Evolutionary conservation across 306 rosid species (phyloP), one percentile per base, ranked within the genome.

Genomic region (Corylus heterophylla): DNA sequence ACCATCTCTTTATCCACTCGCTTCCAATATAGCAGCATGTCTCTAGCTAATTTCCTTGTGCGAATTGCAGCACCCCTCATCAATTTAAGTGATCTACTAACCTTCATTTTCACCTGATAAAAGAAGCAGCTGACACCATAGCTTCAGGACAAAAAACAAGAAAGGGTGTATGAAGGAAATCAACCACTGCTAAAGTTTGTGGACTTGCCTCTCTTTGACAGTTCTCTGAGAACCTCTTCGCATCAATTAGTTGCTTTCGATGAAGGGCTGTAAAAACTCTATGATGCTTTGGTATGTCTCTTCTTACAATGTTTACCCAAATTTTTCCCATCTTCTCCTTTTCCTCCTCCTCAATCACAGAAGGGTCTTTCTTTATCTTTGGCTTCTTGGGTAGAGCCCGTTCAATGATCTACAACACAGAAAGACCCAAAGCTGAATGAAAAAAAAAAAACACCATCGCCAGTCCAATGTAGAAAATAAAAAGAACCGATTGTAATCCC

Each of bases 1-100:
- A 96, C 99, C 98, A 91, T 93, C 87, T 96, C 99, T 83, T 91
- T 96, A 64, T 93, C 99, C 71, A 93, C 89, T 89, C 98, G 87
- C 81, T 96, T 96, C 98, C 98, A 96, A 85, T 87, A 87, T 20
- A 96, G 91, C 76, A 93, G 76, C 93, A 93, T 92, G 79, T 96
- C 99, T 81, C 98, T 91, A 82, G 99, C 90, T 76, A 96, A 79
- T 85, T 90, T 96, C 78, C 98, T 88, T 64, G 99, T 93, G 76
- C 98, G 98, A 79, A 90, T 85, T 64, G 91, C 67, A 39, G 97
- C 98, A 85, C 88, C 86, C 87, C 85, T 90, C 74, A 88, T 88
- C 88, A 89, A 83, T 85, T 96, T 96, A 72, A 88, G 91, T 4
- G 99, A 93, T 88, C 99, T 87, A 80, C 93, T 91, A 74, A 91